These are phyloP conservation scores for Batrachochytrium dendrobatidis DNA, from an alignment of 371 early-diverging fungal genomes.

Conservation along the genomic window DNA sequence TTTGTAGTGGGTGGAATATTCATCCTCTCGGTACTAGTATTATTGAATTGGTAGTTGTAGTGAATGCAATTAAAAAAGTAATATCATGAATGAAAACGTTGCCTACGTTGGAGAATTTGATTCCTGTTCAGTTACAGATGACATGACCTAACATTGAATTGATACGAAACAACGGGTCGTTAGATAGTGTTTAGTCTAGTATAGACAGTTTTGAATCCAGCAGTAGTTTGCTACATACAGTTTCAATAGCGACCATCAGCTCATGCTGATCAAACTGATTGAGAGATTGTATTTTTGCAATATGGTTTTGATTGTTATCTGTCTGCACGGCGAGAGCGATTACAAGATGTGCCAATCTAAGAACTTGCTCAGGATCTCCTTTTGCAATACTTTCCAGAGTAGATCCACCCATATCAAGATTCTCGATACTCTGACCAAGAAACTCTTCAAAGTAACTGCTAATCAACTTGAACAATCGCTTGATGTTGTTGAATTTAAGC, in stretches of 20 bases:
- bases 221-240: too few relatives aligned
- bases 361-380: slow-evolving; percentile 56
- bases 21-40: too few relatives aligned
- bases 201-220: too few relatives aligned
- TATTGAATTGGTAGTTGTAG: too few relatives aligned
- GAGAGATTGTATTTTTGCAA: slow-evolving; percentile 72
- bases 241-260: slow-evolving; percentile 82
- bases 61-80: too few relatives aligned
- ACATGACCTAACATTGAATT: too few relatives aligned
- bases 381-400: slow-evolving; percentile 78
- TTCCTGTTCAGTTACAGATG: too few relatives aligned
- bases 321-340: slow-evolving; percentile 79
- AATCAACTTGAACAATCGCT: slow-evolving; percentile 75
- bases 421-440: slow-evolving; percentile 44
- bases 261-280: slow-evolving; percentile 61
- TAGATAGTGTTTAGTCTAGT: too few relatives aligned
- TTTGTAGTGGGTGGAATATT: too few relatives aligned
- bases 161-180: too few relatives aligned
- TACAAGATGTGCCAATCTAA: slow-evolving; percentile 72
- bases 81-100: too few relatives aligned
- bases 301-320: slow-evolving; percentile 65
- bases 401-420: slow-evolving; percentile 46
- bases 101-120: too few relatives aligned
- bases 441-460: slow-evolving; percentile 81
- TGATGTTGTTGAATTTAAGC: slow-evolving; percentile 79